Base-by-base conservation (phyloP, 2,329 filamentous ascomycete species). In the Aspergillus luchuensis region DNA sequence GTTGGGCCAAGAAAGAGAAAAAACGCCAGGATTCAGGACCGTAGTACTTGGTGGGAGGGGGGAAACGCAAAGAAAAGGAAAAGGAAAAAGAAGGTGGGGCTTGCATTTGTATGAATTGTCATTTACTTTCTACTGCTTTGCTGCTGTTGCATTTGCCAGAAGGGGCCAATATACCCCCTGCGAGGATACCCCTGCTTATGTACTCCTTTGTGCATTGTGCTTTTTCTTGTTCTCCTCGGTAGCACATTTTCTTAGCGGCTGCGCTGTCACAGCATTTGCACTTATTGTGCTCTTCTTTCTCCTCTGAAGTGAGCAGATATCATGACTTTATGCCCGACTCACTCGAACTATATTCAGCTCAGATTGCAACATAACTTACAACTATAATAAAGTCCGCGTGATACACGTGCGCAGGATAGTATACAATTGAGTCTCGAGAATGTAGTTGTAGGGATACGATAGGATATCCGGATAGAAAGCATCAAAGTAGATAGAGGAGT, bases 1-100 rank as follows among this genome's bases (percentile, higher is more conserved):
- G 84, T 48, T 86, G 84, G 84, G 83, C 84, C 3, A 86, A 85
- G 71, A 92, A 91, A 72, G 91, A 95, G 73, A 95, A 95, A 82
- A 94, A 92, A 69, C 81, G 77, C 23, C 73, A 75, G 54, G 70
- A 71, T 54, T 64, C 63, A 28, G 59, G 61, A 7, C 69, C 59
- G 60, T 43, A n/a, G 41, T 23, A 10, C 17, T 10, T 7, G 7
- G n/a, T 28, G 25, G 25, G 10, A 30, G 28, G 28, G 28, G 28
- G 10, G 11, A 21, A 45, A 21, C 33, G 33, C 33, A 36, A 36
- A 13, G 5, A 45, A 13, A 21, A 13, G 41, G 8, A 11, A 11
- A 21, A 8, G 8, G 8, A 15, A 30, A 11, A 19, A 19, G 2
- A 30, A n/a, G 25, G 25, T 28, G 25, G n/a, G 47, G 30, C 25